Conservation (phyloP, 2,329 filamentous ascomycete genomes). For the Capronia epimyces region DNA sequence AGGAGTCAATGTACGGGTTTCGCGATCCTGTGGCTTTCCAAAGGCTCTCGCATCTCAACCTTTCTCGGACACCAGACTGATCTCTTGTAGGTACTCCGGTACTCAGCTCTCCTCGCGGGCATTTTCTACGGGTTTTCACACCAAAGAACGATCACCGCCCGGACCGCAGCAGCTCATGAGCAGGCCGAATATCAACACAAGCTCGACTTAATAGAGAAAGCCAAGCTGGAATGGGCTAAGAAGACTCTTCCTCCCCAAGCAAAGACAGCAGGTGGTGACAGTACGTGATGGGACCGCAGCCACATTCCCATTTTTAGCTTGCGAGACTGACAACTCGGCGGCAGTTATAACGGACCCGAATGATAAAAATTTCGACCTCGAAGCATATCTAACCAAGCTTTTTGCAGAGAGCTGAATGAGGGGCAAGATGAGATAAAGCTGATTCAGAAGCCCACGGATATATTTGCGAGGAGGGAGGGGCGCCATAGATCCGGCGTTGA, state of each 20-base stretch:
- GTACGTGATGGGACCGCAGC: constrained; percentile 26
- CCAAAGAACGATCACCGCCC: constrained; percentile 71
- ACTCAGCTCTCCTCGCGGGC: constrained; percentile 85
- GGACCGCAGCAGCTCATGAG: constrained; percentile 63
- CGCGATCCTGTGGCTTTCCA: neutral
- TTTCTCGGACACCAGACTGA: constrained; percentile 8
- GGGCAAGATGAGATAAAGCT: neutral
- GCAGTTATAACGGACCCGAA: constrained; percentile 69
- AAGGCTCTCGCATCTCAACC: neutral
- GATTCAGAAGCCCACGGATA: neutral
- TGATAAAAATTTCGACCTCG: constrained; percentile 88
- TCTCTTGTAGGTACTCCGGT: constrained; percentile 76
- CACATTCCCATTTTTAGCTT: neutral
- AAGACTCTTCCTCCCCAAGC: constrained; percentile 55
- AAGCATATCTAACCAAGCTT: constrained; percentile 61
- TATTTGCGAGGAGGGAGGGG: neutral
- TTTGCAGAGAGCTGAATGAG: constrained; percentile 24
- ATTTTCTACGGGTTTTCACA: constrained; percentile 94
- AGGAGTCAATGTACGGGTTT: constrained; percentile 58
- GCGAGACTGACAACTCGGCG: constrained; percentile 27
- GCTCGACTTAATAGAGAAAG: constrained; percentile 83
- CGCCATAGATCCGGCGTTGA: constrained; percentile 20
- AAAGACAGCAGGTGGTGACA: constrained; percentile 37
- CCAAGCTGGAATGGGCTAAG: constrained; percentile 84
- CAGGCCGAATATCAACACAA: constrained; percentile 86